Percentiles rank a stretch among this genome's conserved stretches.
Conservation (phyloP, 228 moss, liverwort and hornwort species). For the Sphagnum magellanicum region DNA sequence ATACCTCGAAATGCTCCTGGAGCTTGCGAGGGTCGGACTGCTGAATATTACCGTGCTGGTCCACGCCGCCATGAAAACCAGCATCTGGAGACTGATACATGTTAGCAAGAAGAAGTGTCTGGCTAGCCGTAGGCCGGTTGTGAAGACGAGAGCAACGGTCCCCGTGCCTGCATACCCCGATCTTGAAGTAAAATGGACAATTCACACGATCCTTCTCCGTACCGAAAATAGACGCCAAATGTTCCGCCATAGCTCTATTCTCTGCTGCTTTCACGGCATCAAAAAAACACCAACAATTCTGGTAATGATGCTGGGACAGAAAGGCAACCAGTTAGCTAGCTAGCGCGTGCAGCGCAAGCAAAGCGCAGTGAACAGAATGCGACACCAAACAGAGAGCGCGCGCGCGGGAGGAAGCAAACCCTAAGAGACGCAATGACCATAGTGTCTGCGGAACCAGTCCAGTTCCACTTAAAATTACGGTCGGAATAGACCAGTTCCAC, state of each 20-base stretch:
- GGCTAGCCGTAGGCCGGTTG: constrained; percentile 95
- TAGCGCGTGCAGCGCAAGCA: too few relatives aligned
- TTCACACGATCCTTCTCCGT: constrained; percentile 98
- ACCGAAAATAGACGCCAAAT: constrained; percentile 92
- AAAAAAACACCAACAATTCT: too few relatives aligned
- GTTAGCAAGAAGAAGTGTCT: constrained; percentile 83
- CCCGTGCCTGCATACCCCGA: constrained; percentile 92
- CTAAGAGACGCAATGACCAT: too few relatives aligned
- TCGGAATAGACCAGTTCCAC: too few relatives aligned
- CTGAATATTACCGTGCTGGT: constrained; percentile 98
- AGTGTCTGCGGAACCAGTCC: too few relatives aligned
- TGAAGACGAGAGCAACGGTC: constrained; percentile 94
- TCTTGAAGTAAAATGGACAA: constrained; percentile 98
- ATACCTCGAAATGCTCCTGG: constrained; percentile 96
- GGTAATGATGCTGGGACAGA: too few relatives aligned
- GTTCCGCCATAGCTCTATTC: constrained; percentile 65
- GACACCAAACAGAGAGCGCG: too few relatives aligned
- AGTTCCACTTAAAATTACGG: too few relatives aligned
- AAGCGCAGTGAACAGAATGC: too few relatives aligned
- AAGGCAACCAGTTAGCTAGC: too few relatives aligned
- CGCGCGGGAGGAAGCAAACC: too few relatives aligned
- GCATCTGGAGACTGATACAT: constrained; percentile 99
- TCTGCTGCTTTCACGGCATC: too few relatives aligned
- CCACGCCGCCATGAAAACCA: constrained; percentile 95
- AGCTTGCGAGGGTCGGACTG: constrained; percentile 98